Percentiles rank a stretch among this genome's conserved stretches.
phyloP scores from a whole-genome alignment of 495 filamentous ascomycete genomes.

The Talaromyces ruber region DNA sequence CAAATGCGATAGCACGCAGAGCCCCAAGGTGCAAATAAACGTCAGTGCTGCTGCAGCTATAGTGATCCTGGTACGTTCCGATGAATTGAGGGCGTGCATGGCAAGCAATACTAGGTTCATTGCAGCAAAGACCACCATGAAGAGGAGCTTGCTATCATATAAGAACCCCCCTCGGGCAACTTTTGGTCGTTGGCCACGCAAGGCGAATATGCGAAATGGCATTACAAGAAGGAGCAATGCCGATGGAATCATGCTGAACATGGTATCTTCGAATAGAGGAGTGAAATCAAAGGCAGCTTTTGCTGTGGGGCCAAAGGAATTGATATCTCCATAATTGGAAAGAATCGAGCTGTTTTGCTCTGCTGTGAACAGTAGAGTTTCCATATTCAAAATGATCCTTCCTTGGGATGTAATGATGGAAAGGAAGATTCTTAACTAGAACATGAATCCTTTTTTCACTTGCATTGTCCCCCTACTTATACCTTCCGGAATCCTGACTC shows the following conservation, averaged over 20 bases:
- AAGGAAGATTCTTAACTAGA: no score
- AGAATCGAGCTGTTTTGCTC: neutral
- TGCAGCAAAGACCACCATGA: conserved; percentile 1
- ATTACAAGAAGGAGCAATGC: neutral
- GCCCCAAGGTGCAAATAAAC: conserved; percentile 29
- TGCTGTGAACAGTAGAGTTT: neutral
- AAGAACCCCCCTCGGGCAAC: neutral
- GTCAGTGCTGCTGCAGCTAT: conserved; percentile 37
- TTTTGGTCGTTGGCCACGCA: neutral
- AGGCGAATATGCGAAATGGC: neutral
- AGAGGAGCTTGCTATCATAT: neutral
- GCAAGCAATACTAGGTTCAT: conserved; percentile 1
- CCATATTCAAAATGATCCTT: neutral
- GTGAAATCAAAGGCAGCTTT: neutral
- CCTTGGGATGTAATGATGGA: neutral
- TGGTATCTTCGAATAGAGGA: neutral
- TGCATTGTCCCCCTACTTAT: neutral
- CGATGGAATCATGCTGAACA: conserved; percentile 1
- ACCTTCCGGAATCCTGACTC: neutral
- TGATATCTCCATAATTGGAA: neutral
- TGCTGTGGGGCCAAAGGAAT: neutral
- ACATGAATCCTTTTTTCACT: neutral
- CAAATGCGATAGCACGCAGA: conserved; percentile 40
- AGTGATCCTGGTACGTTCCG: conserved; percentile 25
- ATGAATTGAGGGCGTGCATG: neutral